phyloP scores from a whole-genome alignment of 2,329 filamentous ascomycete species.

The Didymella lethalis region DNA sequence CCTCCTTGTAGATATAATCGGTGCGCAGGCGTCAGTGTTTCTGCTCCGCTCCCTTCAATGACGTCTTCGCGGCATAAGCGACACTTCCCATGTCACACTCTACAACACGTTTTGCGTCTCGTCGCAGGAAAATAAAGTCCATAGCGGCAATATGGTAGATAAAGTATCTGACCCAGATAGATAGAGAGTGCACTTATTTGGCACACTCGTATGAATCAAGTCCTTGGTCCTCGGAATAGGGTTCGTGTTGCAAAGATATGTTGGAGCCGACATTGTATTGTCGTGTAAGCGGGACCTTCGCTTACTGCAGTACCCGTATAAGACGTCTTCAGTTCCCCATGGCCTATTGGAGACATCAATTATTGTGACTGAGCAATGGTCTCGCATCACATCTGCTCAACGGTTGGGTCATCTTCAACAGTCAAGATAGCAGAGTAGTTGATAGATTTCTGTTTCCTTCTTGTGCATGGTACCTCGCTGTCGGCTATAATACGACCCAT shows the following conservation, averaged over 20 bases:
- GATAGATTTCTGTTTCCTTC: background rate
- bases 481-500: too few relatives aligned
- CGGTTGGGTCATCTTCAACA: too few relatives aligned
- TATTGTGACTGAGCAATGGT: too few relatives aligned
- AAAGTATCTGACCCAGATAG: background rate
- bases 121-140: background rate
- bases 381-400: too few relatives aligned
- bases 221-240: background rate
- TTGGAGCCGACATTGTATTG: background rate
- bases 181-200: background rate
- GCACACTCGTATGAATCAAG: background rate
- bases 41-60: background rate
- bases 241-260: background rate
- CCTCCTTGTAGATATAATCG: background rate
- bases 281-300: background rate
- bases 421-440: too few relatives aligned
- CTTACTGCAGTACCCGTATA: background rate
- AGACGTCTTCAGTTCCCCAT: too few relatives aligned
- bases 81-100: background rate
- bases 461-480: too few relatives aligned
- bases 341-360: too few relatives aligned
- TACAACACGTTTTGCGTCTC: background rate
- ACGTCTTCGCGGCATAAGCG: background rate
- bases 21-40: background rate
- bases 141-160: background rate